phyloP scores from a whole-genome alignment of 2,329 filamentous ascomycete genomes.

The Penicillium sp. region DNA sequence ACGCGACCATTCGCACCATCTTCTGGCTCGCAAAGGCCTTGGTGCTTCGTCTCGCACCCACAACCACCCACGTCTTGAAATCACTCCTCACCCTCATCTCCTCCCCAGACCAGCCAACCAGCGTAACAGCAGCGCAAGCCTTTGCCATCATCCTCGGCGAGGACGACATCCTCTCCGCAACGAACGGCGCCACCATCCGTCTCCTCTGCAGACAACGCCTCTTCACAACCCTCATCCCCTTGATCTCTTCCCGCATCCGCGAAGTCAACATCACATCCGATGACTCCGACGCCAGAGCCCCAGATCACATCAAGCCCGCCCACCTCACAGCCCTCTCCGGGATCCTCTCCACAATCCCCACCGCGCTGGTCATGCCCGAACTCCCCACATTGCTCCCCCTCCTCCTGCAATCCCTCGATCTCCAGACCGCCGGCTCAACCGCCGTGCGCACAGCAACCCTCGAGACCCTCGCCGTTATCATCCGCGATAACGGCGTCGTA shows the following conservation, averaged over 20 bases:
- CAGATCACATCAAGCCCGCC: slow-evolving; percentile 55
- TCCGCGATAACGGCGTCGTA: slow-evolving; percentile 57
- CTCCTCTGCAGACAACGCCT: slow-evolving; percentile 65
- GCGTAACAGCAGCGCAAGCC: slow-evolving; percentile 55
- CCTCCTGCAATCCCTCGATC: slow-evolving; percentile 64
- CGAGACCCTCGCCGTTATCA: slow-evolving; percentile 59
- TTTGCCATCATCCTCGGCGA: slow-evolving; percentile 62
- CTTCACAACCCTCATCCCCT: slow-evolving; percentile 61
- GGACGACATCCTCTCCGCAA: slow-evolving; percentile 62
- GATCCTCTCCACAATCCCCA: slow-evolving; percentile 61
- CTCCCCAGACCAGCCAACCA: slow-evolving; percentile 49
- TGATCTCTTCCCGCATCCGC: slow-evolving; percentile 57
- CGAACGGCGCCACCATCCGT: slow-evolving; percentile 64
- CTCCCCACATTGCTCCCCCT: slow-evolving; percentile 60
- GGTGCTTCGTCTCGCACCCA: slow-evolving; percentile 54
- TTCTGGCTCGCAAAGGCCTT: slow-evolving; percentile 66
- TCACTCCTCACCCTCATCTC: slow-evolving; percentile 50
- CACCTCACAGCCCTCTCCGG: slow-evolving; percentile 66
- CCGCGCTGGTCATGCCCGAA: slow-evolving; percentile 61
- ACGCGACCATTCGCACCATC: slow-evolving; percentile 54
- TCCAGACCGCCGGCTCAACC: slow-evolving; percentile 48
- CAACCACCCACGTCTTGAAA: slow-evolving; percentile 53
- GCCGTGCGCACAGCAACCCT: slow-evolving; percentile 63
- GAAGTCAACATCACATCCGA: slow-evolving; percentile 42
- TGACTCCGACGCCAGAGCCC: slow-evolving; percentile 24